Base-by-base conservation (phyloP, 805 yeast species). In the Diddensiella santjacobensis region DNA sequence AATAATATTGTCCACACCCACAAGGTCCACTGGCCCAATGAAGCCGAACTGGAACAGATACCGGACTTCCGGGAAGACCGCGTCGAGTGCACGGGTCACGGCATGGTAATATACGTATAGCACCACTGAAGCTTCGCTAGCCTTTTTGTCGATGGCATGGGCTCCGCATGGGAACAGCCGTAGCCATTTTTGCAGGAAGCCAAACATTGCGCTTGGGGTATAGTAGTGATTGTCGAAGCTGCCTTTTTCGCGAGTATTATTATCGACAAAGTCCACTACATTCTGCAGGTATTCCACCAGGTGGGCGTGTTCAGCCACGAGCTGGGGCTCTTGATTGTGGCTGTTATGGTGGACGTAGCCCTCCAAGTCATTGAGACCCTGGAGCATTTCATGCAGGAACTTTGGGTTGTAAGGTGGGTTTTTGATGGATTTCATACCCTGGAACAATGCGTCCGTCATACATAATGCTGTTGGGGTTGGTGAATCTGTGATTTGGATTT, bases 1-100 rank as follows among this genome's bases (percentile, higher is more conserved):
- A 4, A 40, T 31, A n/a, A 38, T 50, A 40, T 54, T 53, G 3
- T 61, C 60, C 13, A 58, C 45, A 42, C 64, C 59, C 1, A 61
- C 56, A 33, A 55, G 56, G 15, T 68, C 69, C 44, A 65, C 62
- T n/a, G 68, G 66, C 3, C 70, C 71, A 45, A 61, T 58, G 51
- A 67, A 69, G 1, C 69, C 66, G 50, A 59, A 58, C 31, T 65
- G 57, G 55, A 65, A 69, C 36, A 63, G 60, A 49, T 67, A 69
- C 36, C 70, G 52, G 2, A 62, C 60, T 48, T 69, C 72, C 6
- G 71, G 65, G 45, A 66, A 67, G 26, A 69, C 54, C 1, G 71
- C 68, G 48, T 62, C 67, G 40, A 69, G 44, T 1, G 65, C 60
- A 15, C 65, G 56, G 11, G 65, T 58, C 3, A 58, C 62, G 3